Evolutionary conservation across 305 asterid species (phyloP).

Genomic region (Fraxinus ornus): DNA sequence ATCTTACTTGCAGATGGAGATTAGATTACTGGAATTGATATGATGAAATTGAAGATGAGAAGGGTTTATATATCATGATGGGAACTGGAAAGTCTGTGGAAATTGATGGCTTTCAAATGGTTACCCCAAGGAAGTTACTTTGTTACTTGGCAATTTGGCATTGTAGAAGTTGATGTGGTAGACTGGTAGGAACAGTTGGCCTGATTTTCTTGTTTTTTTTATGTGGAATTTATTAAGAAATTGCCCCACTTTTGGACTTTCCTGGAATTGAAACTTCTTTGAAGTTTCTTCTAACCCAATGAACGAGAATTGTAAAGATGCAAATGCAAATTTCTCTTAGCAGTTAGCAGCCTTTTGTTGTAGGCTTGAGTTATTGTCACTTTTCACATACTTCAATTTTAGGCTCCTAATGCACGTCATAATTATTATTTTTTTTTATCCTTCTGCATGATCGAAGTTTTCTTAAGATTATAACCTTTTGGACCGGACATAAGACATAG

Average conservation of each 20-base stretch:
- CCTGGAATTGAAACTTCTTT: slow-evolving; percentile 18
- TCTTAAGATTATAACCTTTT: not conserved
- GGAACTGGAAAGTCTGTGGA: not conserved
- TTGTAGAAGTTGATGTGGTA: slow-evolving; percentile 18
- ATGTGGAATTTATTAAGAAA: slow-evolving; percentile 1
- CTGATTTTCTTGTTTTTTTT: slow-evolving; percentile 21
- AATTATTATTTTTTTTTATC: not conserved
- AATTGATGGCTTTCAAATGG: slow-evolving; percentile 13
- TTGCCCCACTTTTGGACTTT: slow-evolving; percentile 17
- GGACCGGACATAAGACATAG: not conserved
- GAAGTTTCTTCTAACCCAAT: not conserved
- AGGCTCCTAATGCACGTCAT: not conserved
- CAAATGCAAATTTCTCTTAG: not conserved
- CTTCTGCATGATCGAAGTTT: not conserved
- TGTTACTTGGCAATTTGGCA: not conserved
- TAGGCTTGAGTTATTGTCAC: not conserved
- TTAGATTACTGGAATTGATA: slow-evolving; percentile 3
- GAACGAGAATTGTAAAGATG: not conserved
- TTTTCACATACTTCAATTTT: not conserved
- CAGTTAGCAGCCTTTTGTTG: not conserved
- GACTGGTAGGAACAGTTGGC: slow-evolving; percentile 27
- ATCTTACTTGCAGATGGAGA: not conserved
- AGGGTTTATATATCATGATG: not conserved
- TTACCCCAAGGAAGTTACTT: slow-evolving; percentile 23
- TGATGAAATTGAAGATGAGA: not conserved